Evolutionary conservation across 1,139 yeast species (phyloP).

Genomic region (Suhomyces choctaworum): DNA sequence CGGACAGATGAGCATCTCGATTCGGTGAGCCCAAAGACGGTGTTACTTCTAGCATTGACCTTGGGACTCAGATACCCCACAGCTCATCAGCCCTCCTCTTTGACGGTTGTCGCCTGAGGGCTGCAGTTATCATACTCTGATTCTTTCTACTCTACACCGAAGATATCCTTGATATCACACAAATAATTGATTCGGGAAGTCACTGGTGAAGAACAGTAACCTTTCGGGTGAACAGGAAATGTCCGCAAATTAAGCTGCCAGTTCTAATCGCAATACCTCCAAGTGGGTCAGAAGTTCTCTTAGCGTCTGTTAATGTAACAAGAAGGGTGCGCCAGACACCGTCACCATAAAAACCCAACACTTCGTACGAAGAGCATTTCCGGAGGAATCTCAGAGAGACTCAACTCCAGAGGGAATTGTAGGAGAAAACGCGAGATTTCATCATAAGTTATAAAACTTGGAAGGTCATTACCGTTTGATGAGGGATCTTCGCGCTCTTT

Average conservation of each 20-base stretch:
- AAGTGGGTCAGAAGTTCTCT: conserved; percentile 49
- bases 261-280: conserved; percentile 1
- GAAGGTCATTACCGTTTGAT: conserved; percentile 46
- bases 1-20: no score
- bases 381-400: conserved; percentile 41
- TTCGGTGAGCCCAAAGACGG: no score
- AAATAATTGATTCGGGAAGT: no score
- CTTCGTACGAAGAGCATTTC: conserved; percentile 38
- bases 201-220: no score
- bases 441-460: conserved; percentile 61
- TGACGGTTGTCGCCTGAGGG: no score
- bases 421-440: conserved; percentile 56
- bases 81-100: no score
- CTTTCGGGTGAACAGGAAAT: no score
- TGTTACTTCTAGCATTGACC: no score
- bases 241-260: not conserved
- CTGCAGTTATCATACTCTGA: no score
- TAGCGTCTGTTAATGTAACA: conserved; percentile 53
- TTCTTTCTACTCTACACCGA: no score
- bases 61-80: no score
- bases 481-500: conserved; percentile 13
- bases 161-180: no score
- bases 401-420: conserved; percentile 53
- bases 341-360: conserved; percentile 55
- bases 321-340: conserved; percentile 64